phyloP scores from a whole-genome alignment of 345 rosid species.

The Hypericum perforatum region DNA sequence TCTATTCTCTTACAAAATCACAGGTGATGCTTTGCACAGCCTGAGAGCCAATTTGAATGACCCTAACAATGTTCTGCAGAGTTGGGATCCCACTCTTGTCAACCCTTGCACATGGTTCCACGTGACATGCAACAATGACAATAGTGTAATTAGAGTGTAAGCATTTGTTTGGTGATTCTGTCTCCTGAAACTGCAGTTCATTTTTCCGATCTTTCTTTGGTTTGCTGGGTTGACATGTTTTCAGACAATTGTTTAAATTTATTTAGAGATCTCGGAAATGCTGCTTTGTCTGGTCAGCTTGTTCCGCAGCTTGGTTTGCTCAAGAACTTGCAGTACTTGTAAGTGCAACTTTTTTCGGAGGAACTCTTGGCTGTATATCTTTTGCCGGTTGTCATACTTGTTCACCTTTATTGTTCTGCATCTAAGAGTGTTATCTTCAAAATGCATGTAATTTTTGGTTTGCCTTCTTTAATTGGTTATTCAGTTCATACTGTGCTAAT shows the following conservation, averaged over 20 bases:
- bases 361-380: background rate
- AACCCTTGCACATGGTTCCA: slow-evolving; percentile 98
- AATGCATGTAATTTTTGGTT: too few species aligned
- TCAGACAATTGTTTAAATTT: slow-evolving; percentile 7
- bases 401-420: too few species aligned
- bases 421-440: too few species aligned
- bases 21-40: slow-evolving; percentile 96
- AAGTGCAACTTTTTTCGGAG: slow-evolving; percentile 20
- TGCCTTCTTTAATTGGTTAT: too few species aligned
- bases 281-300: slow-evolving; percentile 85
- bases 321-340: slow-evolving; percentile 92
- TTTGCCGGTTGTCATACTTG: background rate
- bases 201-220: background rate
- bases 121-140: slow-evolving; percentile 88
- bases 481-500: too few species aligned
- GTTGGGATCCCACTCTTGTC: slow-evolving; percentile 98
- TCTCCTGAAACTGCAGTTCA: background rate
- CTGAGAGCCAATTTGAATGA: slow-evolving; percentile 59
- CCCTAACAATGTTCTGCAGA: slow-evolving; percentile 88
- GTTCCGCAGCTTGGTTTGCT: slow-evolving; percentile 89
- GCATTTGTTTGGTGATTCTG: slow-evolving; percentile 11
- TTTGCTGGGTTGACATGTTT: slow-evolving; percentile 1
- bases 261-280: slow-evolving; percentile 89
- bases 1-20: slow-evolving; percentile 2
- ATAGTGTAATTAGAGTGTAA: slow-evolving; percentile 94